phyloP scores from a whole-genome alignment of 352 stramenopile species.

The Phytophthora syringae region DNA sequence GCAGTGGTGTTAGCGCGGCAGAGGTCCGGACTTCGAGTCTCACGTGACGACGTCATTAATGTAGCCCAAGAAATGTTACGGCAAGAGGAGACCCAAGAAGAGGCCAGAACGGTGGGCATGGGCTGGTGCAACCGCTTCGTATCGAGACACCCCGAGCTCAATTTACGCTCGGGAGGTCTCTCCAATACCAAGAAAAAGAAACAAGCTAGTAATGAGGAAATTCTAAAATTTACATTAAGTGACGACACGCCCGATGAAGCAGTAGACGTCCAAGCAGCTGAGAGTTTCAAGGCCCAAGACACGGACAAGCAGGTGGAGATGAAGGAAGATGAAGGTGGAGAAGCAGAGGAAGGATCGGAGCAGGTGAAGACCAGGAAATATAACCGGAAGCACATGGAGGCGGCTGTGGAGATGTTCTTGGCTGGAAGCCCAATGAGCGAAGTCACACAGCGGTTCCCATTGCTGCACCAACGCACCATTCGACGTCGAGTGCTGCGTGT shows the following conservation, averaged over 20 bases:
- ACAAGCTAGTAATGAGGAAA: neutral
- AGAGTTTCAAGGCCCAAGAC: neutral
- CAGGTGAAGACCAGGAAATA: slow-evolving; percentile 26
- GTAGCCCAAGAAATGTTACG: slow-evolving; percentile 18
- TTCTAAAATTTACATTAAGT: neutral
- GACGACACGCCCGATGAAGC: neutral
- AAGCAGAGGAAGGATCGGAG: neutral
- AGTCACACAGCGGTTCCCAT: slow-evolving; percentile 20
- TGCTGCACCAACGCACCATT: slow-evolving; percentile 29
- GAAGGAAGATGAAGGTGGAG: neutral
- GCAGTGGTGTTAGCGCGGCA: slow-evolving; percentile 19
- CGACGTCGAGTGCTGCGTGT: slow-evolving; percentile 30
- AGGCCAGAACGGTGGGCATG: slow-evolving; percentile 17
- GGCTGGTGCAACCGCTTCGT: slow-evolving; percentile 37
- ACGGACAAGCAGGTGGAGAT: neutral
- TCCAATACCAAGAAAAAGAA: neutral
- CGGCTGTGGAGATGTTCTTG: slow-evolving; percentile 31
- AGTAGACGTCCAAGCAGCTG: neutral
- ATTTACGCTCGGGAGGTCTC: slow-evolving; percentile 9
- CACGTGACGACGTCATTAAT: slow-evolving; percentile 22
- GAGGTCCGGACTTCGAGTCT: slow-evolving; percentile 16
- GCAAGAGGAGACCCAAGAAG: slow-evolving; percentile 1
- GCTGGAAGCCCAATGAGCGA: slow-evolving; percentile 25
- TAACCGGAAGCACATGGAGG: slow-evolving; percentile 31
- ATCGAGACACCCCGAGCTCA: slow-evolving; percentile 18